Base-by-base conservation (phyloP, 2,329 filamentous ascomycete species). In the Trichothecium sympodiale region DNA sequence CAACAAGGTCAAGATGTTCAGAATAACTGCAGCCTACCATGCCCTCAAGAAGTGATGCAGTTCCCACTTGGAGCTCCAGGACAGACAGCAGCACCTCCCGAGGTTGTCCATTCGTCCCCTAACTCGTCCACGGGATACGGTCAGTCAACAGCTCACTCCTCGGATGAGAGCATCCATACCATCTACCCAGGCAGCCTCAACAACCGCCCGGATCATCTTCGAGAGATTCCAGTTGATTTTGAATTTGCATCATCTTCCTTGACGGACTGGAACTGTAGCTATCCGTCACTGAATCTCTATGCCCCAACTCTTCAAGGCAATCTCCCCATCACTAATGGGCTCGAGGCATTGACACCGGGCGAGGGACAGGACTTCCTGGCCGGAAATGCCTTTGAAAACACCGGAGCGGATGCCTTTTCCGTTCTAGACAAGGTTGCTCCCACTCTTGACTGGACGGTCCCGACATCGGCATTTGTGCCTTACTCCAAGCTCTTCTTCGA, bases 401-500 rank as follows among this genome's bases (percentile, higher is more conserved):
- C 4, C n/a, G 14, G 18, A 12, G n/a, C 15, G 5, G 12, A 12
- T 17, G 12, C 30, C 15, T 17, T 17, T 17, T 33, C 12, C 8
- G 17, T 17, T 17, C 31, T 33, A 8, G 17, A 16, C 17, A 17
- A 33, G 13, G 17, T 8, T 15, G 13, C 14, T 17, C 14, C 31
- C 13, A n/a, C 5, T 8, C 18, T 10, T 6, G 33, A 36, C 34
- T 30, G 34, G 27, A 30, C 13, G 10, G 8, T 36, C 5, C 20
- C 29, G 4, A 4, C 20, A 4, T 8, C 7, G 10, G 16, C 29
- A 8, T 38, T 40, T 18, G 13, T 32, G 7, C 44, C 44, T 10
- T 46, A 45, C 27, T 34, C 43, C 14, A 39, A 36, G 15, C 37
- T 42, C n/a, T 48, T 42, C 35, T 30, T 48, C 23, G 33, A 43